These are phyloP conservation scores for Heliocybe sulcata DNA, from an alignment of 1,284 basidiomycete species.

Conservation along the genomic window DNA sequence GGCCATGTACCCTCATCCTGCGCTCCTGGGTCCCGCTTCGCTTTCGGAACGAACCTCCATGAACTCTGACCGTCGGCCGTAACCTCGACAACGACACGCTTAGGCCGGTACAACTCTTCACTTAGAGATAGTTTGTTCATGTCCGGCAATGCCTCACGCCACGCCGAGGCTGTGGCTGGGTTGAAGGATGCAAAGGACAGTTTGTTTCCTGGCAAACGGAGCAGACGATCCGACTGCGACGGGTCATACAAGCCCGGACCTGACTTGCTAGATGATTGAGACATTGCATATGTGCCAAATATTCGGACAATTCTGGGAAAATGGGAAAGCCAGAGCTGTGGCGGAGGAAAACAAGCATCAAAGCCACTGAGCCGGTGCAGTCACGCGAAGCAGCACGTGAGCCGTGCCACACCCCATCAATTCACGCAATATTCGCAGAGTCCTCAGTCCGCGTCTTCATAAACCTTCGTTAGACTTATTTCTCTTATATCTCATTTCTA, in stretches of 20 bases:
- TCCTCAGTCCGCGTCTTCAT: too few species aligned
- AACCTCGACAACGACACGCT: conserved; percentile 66
- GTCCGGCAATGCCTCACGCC: conserved; percentile 21
- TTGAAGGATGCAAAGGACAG: conserved; percentile 65
- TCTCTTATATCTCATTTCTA: too few species aligned
- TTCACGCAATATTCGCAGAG: too few species aligned
- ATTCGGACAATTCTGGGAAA: too few species aligned
- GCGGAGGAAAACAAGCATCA: too few species aligned
- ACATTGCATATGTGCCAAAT: not conserved
- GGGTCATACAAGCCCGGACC: conserved; percentile 53
- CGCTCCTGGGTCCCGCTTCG: conserved; percentile 45
- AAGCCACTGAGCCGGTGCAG: too few species aligned
- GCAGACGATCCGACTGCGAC: conserved; percentile 47
- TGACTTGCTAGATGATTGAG: conserved; percentile 4
- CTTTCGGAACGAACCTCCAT: conserved; percentile 73
- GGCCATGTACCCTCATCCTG: conserved; percentile 65
- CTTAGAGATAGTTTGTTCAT: conserved; percentile 32
- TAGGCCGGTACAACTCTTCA: conserved; percentile 44
- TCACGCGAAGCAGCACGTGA: too few species aligned
- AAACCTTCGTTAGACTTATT: too few species aligned
- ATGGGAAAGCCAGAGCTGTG: too few species aligned
- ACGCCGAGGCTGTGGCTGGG: conserved; percentile 49
- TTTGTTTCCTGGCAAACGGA: conserved; percentile 43
- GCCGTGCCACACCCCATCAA: too few species aligned
- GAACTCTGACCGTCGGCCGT: conserved; percentile 39